Conservation (phyloP, 2,329 filamentous ascomycete genomes). For the Diaporthe vaccinii region DNA sequence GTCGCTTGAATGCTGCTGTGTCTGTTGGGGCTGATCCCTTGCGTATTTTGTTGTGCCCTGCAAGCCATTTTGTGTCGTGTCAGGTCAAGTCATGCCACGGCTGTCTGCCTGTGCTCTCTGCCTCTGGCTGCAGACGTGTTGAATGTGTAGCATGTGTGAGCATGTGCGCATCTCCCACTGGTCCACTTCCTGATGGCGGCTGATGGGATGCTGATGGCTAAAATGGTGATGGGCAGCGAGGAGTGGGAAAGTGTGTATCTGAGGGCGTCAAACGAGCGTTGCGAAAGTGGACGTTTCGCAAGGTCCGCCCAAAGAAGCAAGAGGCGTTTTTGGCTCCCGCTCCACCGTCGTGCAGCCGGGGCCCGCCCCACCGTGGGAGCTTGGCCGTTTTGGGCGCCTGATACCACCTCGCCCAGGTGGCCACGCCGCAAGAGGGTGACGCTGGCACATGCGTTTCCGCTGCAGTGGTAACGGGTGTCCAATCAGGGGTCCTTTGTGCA, state of each 20-base stretch:
- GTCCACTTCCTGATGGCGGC: conserved; percentile 1
- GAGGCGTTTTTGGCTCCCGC: conserved; percentile 30
- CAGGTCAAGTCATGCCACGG: background rate
- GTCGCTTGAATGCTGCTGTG: background rate
- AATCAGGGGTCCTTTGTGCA: conserved; percentile 19
- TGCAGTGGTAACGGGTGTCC: conserved; percentile 24
- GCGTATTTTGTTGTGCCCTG: background rate
- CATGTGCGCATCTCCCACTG: background rate
- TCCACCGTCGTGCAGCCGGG: conserved; percentile 15
- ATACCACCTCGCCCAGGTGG: conserved; percentile 22
- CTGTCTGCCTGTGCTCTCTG: background rate
- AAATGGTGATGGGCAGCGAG: background rate
- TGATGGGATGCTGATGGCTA: background rate
- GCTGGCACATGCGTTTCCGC: conserved; percentile 31
- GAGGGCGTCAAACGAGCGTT: conserved; percentile 18
- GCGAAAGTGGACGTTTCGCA: conserved; percentile 34
- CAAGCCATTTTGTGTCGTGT: background rate
- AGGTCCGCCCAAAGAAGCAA: conserved; percentile 40
- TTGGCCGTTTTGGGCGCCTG: conserved; percentile 24
- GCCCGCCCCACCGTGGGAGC: conserved; percentile 4
- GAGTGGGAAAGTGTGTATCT: background rate
- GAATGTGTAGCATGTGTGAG: background rate
- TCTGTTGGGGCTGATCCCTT: background rate
- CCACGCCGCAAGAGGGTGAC: conserved; percentile 23
- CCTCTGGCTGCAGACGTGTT: background rate